A percentile compares a stretch with the other conserved stretches of the same genome.
These are phyloP conservation scores for Aspergillus cejpii DNA, from an alignment of 2,329 filamentous ascomycete genomes.

Conservation along the genomic window DNA sequence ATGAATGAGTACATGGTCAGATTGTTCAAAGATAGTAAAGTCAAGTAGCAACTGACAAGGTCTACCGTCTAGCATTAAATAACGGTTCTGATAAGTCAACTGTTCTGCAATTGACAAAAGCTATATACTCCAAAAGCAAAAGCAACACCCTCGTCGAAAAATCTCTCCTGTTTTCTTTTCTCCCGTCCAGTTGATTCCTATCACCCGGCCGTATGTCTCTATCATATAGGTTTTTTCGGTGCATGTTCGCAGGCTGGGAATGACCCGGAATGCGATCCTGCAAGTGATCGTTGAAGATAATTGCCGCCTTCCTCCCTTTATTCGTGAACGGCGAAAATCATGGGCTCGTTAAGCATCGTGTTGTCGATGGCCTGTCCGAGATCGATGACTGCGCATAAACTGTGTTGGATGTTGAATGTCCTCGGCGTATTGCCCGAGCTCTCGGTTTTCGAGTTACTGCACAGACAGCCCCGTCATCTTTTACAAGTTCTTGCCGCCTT, in stretches of 20 bases:
- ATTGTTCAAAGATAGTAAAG: too few relatives aligned
- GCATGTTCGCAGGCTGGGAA: neutral
- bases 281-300: neutral
- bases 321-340: neutral
- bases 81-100: neutral
- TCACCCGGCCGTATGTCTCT: neutral
- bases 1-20: neutral
- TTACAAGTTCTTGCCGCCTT: slow-evolving; percentile 36
- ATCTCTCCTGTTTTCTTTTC: neutral
- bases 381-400: slow-evolving; percentile 12
- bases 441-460: neutral
- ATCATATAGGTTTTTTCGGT: neutral
- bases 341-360: neutral
- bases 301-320: neutral
- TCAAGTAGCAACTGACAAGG: neutral
- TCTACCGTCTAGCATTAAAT: neutral
- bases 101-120: neutral
- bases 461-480: neutral
- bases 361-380: neutral
- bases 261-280: neutral
- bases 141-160: neutral
- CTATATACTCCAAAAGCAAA: neutral
- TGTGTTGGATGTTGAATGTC: slow-evolving; percentile 29
- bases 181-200: neutral
- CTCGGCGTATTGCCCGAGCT: slow-evolving; percentile 1